These are phyloP conservation scores for Vitis hybrid DNA, from an alignment of 177 flowering plant genomes.

Conservation along the genomic window DNA sequence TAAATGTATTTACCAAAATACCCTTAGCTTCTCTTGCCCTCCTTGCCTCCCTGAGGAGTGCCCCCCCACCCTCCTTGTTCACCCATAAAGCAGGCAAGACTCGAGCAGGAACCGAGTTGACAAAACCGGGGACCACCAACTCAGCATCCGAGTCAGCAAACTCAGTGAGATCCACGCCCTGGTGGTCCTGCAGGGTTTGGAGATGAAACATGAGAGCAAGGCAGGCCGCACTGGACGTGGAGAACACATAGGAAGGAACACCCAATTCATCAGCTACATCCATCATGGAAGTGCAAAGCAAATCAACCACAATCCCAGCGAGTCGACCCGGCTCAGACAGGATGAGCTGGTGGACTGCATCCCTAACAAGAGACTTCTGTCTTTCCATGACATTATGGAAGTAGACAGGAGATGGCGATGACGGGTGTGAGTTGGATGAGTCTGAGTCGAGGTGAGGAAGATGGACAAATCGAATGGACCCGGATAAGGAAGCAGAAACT, in stretches of 20 bases:
- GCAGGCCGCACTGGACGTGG: constrained; percentile 17
- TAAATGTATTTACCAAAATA: constrained; percentile 29
- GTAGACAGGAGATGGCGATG: not conserved
- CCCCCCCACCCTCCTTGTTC: not conserved
- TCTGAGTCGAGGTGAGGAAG: constrained; percentile 1
- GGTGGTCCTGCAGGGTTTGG: constrained; percentile 4
- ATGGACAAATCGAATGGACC: not conserved
- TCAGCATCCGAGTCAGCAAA: constrained; percentile 22
- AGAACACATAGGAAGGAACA: constrained; percentile 24
- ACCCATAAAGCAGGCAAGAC: constrained; percentile 13
- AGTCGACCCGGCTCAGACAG: constrained; percentile 1
- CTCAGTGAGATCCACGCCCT: not conserved
- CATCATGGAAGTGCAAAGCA: constrained; percentile 18
- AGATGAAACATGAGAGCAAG: constrained; percentile 10
- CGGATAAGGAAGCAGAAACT: not conserved
- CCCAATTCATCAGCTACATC: constrained; percentile 25
- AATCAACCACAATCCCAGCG: constrained; percentile 29
- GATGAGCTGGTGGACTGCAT: constrained; percentile 10
- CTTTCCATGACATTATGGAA: not conserved
- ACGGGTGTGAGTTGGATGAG: too few species aligned
- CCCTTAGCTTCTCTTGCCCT: constrained; percentile 21
- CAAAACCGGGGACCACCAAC: constrained; percentile 20
- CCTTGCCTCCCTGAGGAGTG: not conserved
- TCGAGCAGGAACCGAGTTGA: constrained; percentile 26
- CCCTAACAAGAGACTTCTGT: constrained; percentile 17